Conservation (phyloP, 1,139 yeast genomes). For the Sugiyamaella castrensis region DNA sequence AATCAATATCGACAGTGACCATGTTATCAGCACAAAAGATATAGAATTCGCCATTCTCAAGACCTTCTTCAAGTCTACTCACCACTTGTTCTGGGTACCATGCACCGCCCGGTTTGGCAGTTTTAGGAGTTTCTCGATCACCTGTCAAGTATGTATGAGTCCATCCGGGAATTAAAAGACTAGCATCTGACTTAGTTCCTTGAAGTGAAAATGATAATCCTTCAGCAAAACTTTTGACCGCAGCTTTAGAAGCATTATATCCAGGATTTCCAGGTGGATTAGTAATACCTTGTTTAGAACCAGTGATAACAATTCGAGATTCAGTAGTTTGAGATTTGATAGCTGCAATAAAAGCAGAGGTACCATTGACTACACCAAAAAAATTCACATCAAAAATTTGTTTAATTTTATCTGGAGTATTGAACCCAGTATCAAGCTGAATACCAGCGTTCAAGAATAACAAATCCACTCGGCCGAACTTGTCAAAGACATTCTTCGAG, state of each 20-base stretch:
- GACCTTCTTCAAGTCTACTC: conserved; percentile 24
- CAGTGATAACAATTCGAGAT: conserved; percentile 28
- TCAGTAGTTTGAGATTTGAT: conserved; percentile 21
- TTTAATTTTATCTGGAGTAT: conserved; percentile 23
- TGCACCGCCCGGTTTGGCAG: conserved; percentile 31
- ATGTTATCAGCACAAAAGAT: conserved; percentile 33
- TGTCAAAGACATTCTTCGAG: conserved; percentile 21
- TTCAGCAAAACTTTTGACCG: conserved; percentile 30
- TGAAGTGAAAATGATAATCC: conserved; percentile 29
- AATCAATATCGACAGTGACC: conserved; percentile 26
- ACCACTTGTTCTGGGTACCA: conserved; percentile 33
- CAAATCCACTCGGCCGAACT: conserved; percentile 25
- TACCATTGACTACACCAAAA: conserved; percentile 30
- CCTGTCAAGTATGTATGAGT: conserved; percentile 30
- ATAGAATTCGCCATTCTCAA: conserved; percentile 25
- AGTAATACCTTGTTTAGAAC: conserved; percentile 35
- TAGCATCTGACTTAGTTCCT: conserved; percentile 25
- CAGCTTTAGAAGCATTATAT: conserved; percentile 34
- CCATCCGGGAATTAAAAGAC: conserved; percentile 34
- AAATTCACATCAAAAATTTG: conserved; percentile 28
- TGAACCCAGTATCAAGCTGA: conserved; percentile 18
- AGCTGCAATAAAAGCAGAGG: conserved; percentile 26
- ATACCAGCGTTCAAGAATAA: conserved; percentile 32
- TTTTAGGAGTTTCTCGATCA: conserved; percentile 18
- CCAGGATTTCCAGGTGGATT: conserved; percentile 35